A percentile compares a stretch with the other conserved stretches of the same genome.
Evolutionary conservation across 768 basidiomycete species (phyloP).

Genomic region (Mycena indigotica): DNA sequence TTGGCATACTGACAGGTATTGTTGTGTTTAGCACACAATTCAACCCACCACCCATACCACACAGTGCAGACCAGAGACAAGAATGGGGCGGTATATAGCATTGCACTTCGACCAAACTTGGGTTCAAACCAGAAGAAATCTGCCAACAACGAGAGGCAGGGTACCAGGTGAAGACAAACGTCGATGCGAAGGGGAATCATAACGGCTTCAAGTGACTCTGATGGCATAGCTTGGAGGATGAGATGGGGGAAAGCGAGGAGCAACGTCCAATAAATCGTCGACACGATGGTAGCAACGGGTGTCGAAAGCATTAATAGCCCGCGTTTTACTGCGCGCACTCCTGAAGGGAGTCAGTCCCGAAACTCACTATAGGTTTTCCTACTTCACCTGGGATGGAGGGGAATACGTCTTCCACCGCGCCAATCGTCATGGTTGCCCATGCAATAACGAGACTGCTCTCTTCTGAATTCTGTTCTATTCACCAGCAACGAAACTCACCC

Average conservation of each 20-base stretch:
- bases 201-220: constrained; percentile 28
- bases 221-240: constrained; percentile 45
- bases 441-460: constrained; percentile 42
- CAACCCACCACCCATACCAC: constrained; percentile 67
- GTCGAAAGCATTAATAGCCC: constrained; percentile 62
- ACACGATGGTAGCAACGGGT: constrained; percentile 51
- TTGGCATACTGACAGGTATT: constrained; percentile 55
- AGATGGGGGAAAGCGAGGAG: constrained; percentile 55
- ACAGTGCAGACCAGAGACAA: constrained; percentile 32
- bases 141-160: constrained; percentile 55
- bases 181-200: constrained; percentile 58
- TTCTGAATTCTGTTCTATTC: too few relatives aligned
- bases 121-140: constrained; percentile 72
- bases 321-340: constrained; percentile 51
- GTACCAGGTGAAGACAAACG: constrained; percentile 65
- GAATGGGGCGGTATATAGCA: constrained; percentile 32
- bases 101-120: constrained; percentile 46
- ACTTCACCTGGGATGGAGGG: constrained; percentile 33
- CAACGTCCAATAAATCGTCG: constrained; percentile 71
- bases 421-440: constrained; percentile 38
- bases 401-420: constrained; percentile 36
- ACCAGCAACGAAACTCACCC: constrained; percentile 46
- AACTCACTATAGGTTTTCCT: neutral
- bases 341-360: constrained; percentile 29
- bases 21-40: constrained; percentile 65